phyloP scores from a whole-genome alignment of 2,329 filamentous ascomycete genomes.

The Diaporthe nobilis region DNA sequence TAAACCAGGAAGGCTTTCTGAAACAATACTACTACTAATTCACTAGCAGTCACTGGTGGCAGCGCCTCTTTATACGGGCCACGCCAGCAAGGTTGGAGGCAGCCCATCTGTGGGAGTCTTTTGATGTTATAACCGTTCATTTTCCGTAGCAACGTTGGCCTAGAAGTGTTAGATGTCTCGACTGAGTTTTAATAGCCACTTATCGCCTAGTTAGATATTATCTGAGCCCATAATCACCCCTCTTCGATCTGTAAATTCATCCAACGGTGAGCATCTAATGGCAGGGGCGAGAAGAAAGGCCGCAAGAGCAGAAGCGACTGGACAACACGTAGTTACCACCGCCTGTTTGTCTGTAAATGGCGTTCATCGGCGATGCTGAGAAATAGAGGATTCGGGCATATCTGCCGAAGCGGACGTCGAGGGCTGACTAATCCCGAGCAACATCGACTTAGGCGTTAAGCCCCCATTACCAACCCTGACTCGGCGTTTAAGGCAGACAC shows the following conservation, averaged over 20 bases:
- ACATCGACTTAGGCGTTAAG: not conserved
- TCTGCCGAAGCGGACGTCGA: not conserved
- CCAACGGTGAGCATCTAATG: not conserved
- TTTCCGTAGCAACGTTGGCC: too few relatives aligned
- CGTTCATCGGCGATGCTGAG: not conserved
- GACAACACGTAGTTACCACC: not conserved
- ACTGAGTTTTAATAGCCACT: too few relatives aligned
- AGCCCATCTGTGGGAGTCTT: too few relatives aligned
- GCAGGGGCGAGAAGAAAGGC: not conserved
- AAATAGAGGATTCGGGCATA: not conserved
- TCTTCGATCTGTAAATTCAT: not conserved
- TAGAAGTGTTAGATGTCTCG: too few relatives aligned
- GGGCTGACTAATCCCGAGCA: not conserved
- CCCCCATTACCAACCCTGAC: not conserved
- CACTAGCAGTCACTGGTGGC: too few relatives aligned
- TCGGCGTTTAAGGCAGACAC: constrained; percentile 5
- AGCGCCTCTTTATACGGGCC: too few relatives aligned
- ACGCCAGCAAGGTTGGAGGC: too few relatives aligned
- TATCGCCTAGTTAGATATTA: too few relatives aligned
- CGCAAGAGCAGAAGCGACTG: not conserved
- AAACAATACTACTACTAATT: too few relatives aligned
- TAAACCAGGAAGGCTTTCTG: too few relatives aligned
- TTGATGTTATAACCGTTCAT: too few relatives aligned
- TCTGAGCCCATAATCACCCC: too few relatives aligned
- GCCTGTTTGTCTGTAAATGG: not conserved